Percentiles rank a stretch among this genome's conserved stretches.
These are phyloP conservation scores for Scortechinia acanthostroma DNA, from an alignment of 2,329 filamentous ascomycete species.

Conservation along the genomic window DNA sequence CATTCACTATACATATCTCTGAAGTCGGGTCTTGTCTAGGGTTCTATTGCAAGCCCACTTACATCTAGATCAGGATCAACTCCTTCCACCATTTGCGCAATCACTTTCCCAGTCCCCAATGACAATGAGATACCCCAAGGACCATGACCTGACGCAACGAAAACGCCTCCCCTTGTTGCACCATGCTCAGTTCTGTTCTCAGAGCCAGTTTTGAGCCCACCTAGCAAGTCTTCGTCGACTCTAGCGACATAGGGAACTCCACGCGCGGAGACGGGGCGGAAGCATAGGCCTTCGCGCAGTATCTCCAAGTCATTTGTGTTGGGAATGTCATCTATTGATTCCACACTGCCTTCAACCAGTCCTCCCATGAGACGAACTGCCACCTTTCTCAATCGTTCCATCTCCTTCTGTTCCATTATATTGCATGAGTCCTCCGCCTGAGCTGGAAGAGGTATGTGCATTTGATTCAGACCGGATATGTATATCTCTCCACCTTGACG, in stretches of 20 bases:
- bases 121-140: conserved; percentile 66
- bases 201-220: conserved; percentile 29
- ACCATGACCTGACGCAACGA: conserved; percentile 66
- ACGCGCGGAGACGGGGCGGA: conserved; percentile 59
- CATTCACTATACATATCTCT: no score
- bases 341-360: conserved; percentile 9
- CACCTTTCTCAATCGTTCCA: background rate
- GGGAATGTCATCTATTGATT: conserved; percentile 31
- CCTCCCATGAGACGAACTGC: background rate
- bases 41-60: conserved; percentile 36
- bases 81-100: conserved; percentile 65
- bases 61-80: conserved; percentile 51
- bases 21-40: no score
- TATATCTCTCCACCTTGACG: conserved; percentile 64
- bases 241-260: conserved; percentile 58
- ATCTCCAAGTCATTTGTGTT: conserved; percentile 47
- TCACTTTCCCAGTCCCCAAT: conserved; percentile 63
- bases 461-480: conserved; percentile 65
- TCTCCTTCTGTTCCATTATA: conserved; percentile 31
- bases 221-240: conserved; percentile 47
- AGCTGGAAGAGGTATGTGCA: conserved; percentile 48
- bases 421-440: conserved; percentile 24
- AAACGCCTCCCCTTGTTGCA: conserved; percentile 56
- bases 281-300: conserved; percentile 62
- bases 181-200: conserved; percentile 26